Base-by-base conservation (phyloP, 768 basidiomycete genomes). In the Gymnopilus dilepis region DNA sequence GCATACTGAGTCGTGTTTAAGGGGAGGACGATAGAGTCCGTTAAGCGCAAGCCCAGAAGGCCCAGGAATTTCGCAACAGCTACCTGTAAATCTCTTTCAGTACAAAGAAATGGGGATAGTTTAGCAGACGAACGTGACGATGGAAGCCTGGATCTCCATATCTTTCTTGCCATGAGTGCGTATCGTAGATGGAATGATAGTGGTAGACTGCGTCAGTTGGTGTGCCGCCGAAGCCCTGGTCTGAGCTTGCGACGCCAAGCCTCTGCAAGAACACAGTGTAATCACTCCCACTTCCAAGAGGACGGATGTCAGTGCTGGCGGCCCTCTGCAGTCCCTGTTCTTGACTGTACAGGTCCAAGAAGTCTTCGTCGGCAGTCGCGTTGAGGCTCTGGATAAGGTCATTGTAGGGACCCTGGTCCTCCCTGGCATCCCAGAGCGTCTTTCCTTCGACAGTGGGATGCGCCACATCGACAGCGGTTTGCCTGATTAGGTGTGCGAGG, bases 201-300 rank as follows among this genome's bases (percentile, higher is more conserved):
- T 94, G 92, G 66, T 92, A 93, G 2, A 80, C 78, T 12, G 90
- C 81, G 66, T 90, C 90, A 15, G 76, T 78, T 1, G 74, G 73
- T n/a, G 81, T 75, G 24, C 42, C 50, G 19, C 69, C 64, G 70
- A 81, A 80, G 72, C 82, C 79, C 67, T 78, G 74, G 56, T 82
- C 75, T 4, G 76, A 67, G 60, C 80, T 82, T 24, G 84, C 79
- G 33, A 85, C 74, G n/a, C 84, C 84, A 21, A 85, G 69, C 51
- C 88, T 80, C 73, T 98, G 94, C 67, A 99, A 76, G 78, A 98
- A 97, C 9, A 94, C 90, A 0, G 96, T 97, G 66, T 83, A 98
- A 74, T 98, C 97, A 60, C 92, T 94, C 24, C 94, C 94, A 54
- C 89, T 91, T 40, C 94, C 94, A n/a, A 95, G 76, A 15, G 91